Conservation (phyloP, 176 grass and related monocot species). For the Dendrocalamus sinicus region DNA sequence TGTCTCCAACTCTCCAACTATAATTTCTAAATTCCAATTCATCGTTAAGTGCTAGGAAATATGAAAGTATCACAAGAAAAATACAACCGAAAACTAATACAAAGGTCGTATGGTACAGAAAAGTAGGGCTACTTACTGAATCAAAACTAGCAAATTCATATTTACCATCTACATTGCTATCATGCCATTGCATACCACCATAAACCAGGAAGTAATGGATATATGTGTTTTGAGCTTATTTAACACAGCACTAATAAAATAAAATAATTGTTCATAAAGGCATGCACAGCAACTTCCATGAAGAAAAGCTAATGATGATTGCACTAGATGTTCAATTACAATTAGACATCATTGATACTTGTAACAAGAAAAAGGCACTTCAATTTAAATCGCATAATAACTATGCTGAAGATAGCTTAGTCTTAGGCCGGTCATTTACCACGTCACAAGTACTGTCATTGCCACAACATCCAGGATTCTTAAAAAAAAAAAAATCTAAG, state of each 20-base stretch:
- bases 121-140: not conserved
- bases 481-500: not conserved
- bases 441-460: not conserved
- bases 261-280: not conserved
- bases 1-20: not conserved
- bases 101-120: not conserved
- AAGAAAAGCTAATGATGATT: not conserved
- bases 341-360: not conserved
- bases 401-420: not conserved
- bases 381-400: conserved; percentile 29
- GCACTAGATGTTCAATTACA: conserved; percentile 1
- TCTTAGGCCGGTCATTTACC: not conserved
- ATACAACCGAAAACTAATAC: not conserved
- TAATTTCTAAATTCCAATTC: not conserved
- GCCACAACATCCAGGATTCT: not conserved
- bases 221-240: not conserved
- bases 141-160: conserved; percentile 24
- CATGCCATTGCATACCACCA: not conserved
- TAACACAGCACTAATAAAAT: not conserved
- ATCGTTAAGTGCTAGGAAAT: not conserved
- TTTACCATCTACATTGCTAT: not conserved
- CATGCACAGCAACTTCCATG: not conserved
- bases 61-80: not conserved
- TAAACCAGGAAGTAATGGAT: not conserved
- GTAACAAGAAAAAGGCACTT: conserved; percentile 4